A percentile compares a stretch with the other conserved stretches of the same genome.
These are phyloP conservation scores for Termitomyces sp. DNA, from an alignment of 768 basidiomycete species.

Conservation along the genomic window DNA sequence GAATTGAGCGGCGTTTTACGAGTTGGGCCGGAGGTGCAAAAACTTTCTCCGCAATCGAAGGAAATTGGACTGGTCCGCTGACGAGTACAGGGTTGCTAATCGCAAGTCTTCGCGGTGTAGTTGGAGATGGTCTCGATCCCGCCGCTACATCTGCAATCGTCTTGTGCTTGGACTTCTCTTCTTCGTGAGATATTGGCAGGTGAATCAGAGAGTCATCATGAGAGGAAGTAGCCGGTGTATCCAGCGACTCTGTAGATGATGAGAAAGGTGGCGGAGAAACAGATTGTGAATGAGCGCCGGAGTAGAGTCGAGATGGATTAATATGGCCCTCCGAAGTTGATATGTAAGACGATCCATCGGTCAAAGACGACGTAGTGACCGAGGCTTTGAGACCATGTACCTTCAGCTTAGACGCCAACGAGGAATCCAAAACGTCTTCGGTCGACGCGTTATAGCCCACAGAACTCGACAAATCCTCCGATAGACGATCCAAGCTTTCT, in stretches of 20 bases:
- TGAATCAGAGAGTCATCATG: constrained; percentile 36
- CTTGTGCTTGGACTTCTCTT: constrained; percentile 19
- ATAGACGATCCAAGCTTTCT: constrained; percentile 21
- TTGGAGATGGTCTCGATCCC: constrained; percentile 17
- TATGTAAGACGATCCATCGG: constrained; percentile 19
- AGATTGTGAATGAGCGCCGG: constrained; percentile 17
- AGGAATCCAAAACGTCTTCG: constrained; percentile 20
- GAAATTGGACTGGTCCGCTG: constrained; percentile 41
- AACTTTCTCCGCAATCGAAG: constrained; percentile 21
- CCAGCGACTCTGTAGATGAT: constrained; percentile 56
- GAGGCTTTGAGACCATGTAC: constrained; percentile 8
- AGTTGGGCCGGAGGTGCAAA: constrained; percentile 9
- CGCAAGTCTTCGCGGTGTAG: constrained; percentile 15
- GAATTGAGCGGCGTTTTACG: constrained; percentile 34
- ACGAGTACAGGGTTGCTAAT: constrained; percentile 26
- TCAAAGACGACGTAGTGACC: constrained; percentile 12
- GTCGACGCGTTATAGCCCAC: constrained; percentile 31
- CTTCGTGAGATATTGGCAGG: constrained; percentile 26
- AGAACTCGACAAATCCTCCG: constrained; percentile 24
- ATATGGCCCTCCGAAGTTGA: constrained; percentile 27
- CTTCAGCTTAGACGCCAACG: constrained; percentile 1
- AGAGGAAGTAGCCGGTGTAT: constrained; percentile 49
- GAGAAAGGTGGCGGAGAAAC: constrained; percentile 45
- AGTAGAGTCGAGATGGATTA: constrained; percentile 6
- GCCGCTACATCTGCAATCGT: constrained; percentile 20